phyloP scores from a whole-genome alignment of 805 yeast genomes.

The Myxozyma geophila region DNA sequence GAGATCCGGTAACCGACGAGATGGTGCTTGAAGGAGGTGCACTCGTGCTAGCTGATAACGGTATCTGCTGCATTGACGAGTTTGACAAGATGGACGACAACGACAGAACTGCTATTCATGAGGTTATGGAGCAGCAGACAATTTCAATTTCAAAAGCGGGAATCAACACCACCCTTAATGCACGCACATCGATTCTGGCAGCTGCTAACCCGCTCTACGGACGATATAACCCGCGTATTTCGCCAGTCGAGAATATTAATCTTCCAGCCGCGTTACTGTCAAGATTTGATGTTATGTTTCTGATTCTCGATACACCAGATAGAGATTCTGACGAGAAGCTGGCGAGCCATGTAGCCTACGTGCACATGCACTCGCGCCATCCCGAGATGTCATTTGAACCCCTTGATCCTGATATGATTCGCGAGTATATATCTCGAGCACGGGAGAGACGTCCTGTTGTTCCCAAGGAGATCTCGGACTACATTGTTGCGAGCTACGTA shows the following conservation, averaged over 20 bases:
- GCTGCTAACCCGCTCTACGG: constrained; percentile 99
- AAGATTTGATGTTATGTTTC: constrained; percentile 87
- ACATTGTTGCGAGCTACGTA: constrained; percentile 83
- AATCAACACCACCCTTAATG: constrained; percentile 92
- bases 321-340: constrained; percentile 79
- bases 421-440: constrained; percentile 88
- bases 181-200: constrained; percentile 91
- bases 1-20: constrained; percentile 98
- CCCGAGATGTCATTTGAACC: constrained; percentile 80
- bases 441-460: constrained; percentile 83
- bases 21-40: constrained; percentile 99
- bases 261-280: constrained; percentile 95
- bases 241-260: constrained; percentile 94
- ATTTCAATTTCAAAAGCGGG: constrained; percentile 98
- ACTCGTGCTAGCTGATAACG: constrained; percentile 92
- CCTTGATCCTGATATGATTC: constrained; percentile 73
- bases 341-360: constrained; percentile 93
- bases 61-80: constrained; percentile 98
- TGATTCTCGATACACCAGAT: constrained; percentile 82
- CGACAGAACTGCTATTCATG: constrained; percentile 97
- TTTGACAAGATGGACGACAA: constrained; percentile 98
- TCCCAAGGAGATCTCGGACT: constrained; percentile 80
- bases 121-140: constrained; percentile 99
- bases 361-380: constrained; percentile 89
- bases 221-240: constrained; percentile 83